Conservation (phyloP, 805 yeast genomes). For the Teunomyces tritomae region DNA sequence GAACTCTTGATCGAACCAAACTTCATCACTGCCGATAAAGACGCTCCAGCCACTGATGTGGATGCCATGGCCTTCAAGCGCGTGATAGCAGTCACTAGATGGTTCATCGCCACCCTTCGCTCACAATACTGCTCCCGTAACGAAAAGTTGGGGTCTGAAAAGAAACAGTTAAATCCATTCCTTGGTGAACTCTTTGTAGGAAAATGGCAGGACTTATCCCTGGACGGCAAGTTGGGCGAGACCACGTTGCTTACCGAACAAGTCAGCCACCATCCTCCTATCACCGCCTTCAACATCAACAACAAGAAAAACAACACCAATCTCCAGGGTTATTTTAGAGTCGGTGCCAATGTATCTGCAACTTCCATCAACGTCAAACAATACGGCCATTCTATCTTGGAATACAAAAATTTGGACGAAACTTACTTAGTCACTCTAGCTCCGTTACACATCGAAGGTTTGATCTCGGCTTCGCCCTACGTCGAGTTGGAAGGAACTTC, state of each 20-base stretch:
- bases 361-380: conserved; percentile 83
- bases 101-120: conserved; percentile 89
- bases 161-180: conserved; percentile 95
- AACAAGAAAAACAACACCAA: conserved; percentile 68
- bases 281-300: conserved; percentile 84
- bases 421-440: conserved; percentile 83
- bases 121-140: conserved; percentile 93
- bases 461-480: conserved; percentile 85
- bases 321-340: conserved; percentile 86
- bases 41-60: conserved; percentile 28
- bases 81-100: conserved; percentile 76
- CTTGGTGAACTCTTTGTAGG: conserved; percentile 94
- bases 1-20: conserved; percentile 76
- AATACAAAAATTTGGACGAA: conserved; percentile 61
- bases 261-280: conserved; percentile 97
- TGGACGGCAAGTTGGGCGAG: conserved; percentile 59
- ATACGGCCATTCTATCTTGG: conserved; percentile 83
- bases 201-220: conserved; percentile 62
- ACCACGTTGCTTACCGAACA: conserved; percentile 83
- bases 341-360: conserved; percentile 78
- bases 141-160: conserved; percentile 91
- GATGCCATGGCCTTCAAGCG: conserved; percentile 57
- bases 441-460: conserved; percentile 91
- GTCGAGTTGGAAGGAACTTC: conserved; percentile 91
- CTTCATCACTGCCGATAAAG: conserved; percentile 43